phyloP scores from a whole-genome alignment of 306 rosid species.

The Amphicarpaea edgeworthii region DNA sequence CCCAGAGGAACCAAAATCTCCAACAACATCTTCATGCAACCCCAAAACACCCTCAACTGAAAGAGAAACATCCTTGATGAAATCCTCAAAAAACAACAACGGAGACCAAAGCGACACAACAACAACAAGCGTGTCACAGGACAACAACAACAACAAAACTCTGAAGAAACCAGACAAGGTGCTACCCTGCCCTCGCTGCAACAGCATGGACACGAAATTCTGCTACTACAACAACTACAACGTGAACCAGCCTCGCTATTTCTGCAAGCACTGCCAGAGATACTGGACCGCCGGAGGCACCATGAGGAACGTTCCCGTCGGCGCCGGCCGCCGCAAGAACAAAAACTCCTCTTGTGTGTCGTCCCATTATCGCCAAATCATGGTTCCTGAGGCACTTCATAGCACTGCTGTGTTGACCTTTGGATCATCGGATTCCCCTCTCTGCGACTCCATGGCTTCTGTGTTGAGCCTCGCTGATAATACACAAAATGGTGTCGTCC shows the following conservation, averaged over 20 bases:
- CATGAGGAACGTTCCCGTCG: constrained; percentile 83
- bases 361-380: constrained; percentile 58
- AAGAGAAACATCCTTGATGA: constrained; percentile 53
- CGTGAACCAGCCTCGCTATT: constrained; percentile 88
- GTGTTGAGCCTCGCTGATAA: constrained; percentile 56
- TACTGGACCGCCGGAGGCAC: constrained; percentile 96
- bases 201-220: constrained; percentile 89
- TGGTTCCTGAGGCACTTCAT: constrained; percentile 56
- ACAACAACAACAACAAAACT: constrained; percentile 42
- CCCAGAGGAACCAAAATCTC: constrained; percentile 54
- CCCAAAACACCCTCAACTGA: constrained; percentile 61
- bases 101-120: constrained; percentile 61
- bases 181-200: constrained; percentile 85
- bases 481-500: constrained; percentile 38
- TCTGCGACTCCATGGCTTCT: constrained; percentile 68
- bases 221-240: constrained; percentile 92
- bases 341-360: constrained; percentile 55
- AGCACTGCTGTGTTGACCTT: constrained; percentile 55
- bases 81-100: constrained; percentile 55
- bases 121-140: constrained; percentile 52
- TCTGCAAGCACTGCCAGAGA: constrained; percentile 92
- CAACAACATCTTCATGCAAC: constrained; percentile 58
- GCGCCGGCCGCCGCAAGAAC: constrained; percentile 93
- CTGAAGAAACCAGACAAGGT: constrained; percentile 80
- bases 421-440: constrained; percentile 70